Evolutionary conservation across 2,329 filamentous ascomycete species (phyloP).

Genomic region (Fusarium coicis): DNA sequence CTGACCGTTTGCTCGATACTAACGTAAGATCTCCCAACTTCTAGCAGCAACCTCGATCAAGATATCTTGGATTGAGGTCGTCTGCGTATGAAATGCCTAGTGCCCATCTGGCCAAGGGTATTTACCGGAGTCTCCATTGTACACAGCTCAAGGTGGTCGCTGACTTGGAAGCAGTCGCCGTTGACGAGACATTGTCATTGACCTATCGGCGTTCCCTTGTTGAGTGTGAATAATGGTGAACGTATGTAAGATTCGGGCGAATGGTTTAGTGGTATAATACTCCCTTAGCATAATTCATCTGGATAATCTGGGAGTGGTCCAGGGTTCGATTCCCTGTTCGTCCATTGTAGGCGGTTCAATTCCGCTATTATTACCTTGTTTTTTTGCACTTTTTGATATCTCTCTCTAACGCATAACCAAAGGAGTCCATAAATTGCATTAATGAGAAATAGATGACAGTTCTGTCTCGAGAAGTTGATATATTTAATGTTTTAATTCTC

Average conservation of each 20-base stretch:
- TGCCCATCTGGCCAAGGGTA: accelerated
- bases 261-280: conserved; percentile 34
- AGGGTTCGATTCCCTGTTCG: conserved; percentile 32
- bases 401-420: accelerated
- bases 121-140: accelerated
- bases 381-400: not conserved
- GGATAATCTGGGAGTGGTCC: conserved; percentile 26
- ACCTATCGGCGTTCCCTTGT: not conserved
- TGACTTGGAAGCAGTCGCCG: accelerated
- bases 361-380: not conserved
- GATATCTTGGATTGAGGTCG: not conserved
- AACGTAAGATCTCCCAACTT: not conserved
- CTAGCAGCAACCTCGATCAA: not conserved
- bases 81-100: accelerated
- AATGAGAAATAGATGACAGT: accelerated
- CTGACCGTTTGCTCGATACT: not conserved
- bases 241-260: not conserved
- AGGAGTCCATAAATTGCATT: accelerated
- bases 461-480: too few relatives aligned
- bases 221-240: accelerated
- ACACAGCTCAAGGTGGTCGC: accelerated
- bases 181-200: too few relatives aligned
- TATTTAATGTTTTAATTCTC: too few relatives aligned
- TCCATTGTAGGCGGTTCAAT: conserved; percentile 7
- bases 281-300: conserved; percentile 24